Conservation (phyloP, 1,139 yeast genomes). For the Citeromyces hawaiiensis region DNA sequence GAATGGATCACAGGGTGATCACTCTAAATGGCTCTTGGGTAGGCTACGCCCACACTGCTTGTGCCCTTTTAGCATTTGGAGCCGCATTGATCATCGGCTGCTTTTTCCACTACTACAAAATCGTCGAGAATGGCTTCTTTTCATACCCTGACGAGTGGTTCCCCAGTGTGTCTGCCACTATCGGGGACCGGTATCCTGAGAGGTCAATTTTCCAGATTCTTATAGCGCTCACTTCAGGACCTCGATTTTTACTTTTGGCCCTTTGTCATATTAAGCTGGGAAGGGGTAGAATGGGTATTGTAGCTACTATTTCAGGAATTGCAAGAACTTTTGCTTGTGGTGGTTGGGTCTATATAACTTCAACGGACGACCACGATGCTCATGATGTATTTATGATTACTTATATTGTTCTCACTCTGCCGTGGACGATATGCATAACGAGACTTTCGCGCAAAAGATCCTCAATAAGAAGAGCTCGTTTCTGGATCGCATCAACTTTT, state of each 20-base stretch:
- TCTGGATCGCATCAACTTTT: conserved; percentile 41
- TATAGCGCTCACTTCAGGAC: conserved; percentile 72
- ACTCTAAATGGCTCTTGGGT: conserved; percentile 41
- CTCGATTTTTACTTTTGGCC: conserved; percentile 64
- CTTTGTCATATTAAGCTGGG: conserved; percentile 38
- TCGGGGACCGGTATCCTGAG: conserved; percentile 95
- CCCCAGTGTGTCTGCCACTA: conserved; percentile 92
- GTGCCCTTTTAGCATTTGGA: conserved; percentile 61
- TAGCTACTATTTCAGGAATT: conserved; percentile 45
- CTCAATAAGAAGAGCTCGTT: conserved; percentile 36
- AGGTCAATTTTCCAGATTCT: conserved; percentile 81
- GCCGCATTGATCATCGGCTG: conserved; percentile 66
- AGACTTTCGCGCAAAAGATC: conserved; percentile 37
- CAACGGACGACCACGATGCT: conserved; percentile 93
- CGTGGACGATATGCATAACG: conserved; percentile 71
- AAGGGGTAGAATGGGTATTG: conserved; percentile 26
- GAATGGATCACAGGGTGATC: conserved; percentile 10
- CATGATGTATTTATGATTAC: conserved; percentile 93
- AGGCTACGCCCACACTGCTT: conserved; percentile 57
- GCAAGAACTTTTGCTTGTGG: conserved; percentile 89
- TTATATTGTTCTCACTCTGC: conserved; percentile 77
- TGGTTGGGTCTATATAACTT: conserved; percentile 96
- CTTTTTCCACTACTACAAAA: conserved; percentile 67
- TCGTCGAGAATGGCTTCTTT: conserved; percentile 71
- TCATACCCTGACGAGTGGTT: conserved; percentile 98